These are phyloP conservation scores for Moelleriella libera DNA, from an alignment of 2,329 filamentous ascomycete genomes.

Conservation along the genomic window DNA sequence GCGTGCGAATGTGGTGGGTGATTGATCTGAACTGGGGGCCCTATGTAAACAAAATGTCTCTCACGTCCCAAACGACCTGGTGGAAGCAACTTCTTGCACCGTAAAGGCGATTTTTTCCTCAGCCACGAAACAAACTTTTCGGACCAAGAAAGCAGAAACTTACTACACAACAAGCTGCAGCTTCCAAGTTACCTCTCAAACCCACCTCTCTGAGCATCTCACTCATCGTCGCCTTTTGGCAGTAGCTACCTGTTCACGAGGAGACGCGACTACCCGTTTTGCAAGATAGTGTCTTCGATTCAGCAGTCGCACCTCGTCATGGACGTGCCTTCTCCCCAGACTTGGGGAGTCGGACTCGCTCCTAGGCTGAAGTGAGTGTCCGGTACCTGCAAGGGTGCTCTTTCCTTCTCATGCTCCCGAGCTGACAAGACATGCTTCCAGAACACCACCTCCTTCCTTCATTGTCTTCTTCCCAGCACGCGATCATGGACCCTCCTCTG, in stretches of 20 bases:
- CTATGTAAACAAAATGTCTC: background rate
- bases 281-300: conserved; percentile 1
- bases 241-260: background rate
- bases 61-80: too few relatives aligned
- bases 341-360: conserved; percentile 6
- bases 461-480: conserved; percentile 12
- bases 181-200: too few relatives aligned
- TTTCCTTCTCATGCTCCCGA: too few relatives aligned
- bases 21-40: background rate
- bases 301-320: conserved; percentile 5
- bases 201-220: too few relatives aligned
- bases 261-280: conserved; percentile 4
- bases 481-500: conserved; percentile 1
- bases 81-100: too few relatives aligned
- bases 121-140: too few relatives aligned
- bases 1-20: background rate
- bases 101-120: too few relatives aligned
- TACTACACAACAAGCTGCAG: too few relatives aligned
- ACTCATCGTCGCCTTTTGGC: background rate
- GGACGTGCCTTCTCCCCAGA: conserved; percentile 7
- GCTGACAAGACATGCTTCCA: conserved; percentile 7
- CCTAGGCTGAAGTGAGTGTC: conserved; percentile 6
- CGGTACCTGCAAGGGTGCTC: too few relatives aligned
- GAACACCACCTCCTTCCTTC: conserved; percentile 12
- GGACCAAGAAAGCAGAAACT: too few relatives aligned